phyloP scores from a whole-genome alignment of 2,329 filamentous ascomycete genomes.

The Aspergillus intermedius region DNA sequence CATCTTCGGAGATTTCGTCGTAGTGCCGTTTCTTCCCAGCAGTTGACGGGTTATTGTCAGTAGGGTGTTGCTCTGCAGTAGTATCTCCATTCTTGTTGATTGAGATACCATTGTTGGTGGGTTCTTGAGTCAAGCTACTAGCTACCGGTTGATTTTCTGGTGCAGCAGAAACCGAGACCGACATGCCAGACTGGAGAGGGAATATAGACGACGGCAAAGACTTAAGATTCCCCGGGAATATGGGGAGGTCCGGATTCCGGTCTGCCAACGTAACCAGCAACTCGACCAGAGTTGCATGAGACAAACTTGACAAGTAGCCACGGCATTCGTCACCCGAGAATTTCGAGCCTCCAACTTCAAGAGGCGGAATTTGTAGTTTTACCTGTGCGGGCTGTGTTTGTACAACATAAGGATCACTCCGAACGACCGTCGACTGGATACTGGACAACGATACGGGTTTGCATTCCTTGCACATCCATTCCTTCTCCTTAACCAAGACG shows the following conservation, averaged over 20 bases:
- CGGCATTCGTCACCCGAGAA: slow-evolving; percentile 47
- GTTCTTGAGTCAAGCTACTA: background rate
- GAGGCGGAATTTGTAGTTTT: slow-evolving; percentile 10
- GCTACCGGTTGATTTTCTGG: slow-evolving; percentile 4
- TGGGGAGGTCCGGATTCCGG: slow-evolving; percentile 57
- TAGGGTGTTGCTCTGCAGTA: background rate
- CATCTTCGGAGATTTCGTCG: slow-evolving; percentile 30
- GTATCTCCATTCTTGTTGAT: background rate
- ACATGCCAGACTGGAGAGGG: slow-evolving; percentile 6
- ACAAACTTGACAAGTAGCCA: slow-evolving; percentile 56
- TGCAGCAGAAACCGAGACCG: slow-evolving; percentile 5
- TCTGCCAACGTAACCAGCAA: slow-evolving; percentile 58
- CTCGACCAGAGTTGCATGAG: slow-evolving; percentile 56
- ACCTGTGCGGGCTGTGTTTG: slow-evolving; percentile 6
- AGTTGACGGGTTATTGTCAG: slow-evolving; percentile 1
- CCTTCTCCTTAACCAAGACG: slow-evolving; percentile 58
- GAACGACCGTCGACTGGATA: slow-evolving; percentile 32
- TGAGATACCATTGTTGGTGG: background rate
- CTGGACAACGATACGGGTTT: slow-evolving; percentile 42
- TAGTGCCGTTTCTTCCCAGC: slow-evolving; percentile 12
- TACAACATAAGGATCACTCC: slow-evolving; percentile 18
- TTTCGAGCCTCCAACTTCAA: slow-evolving; percentile 22
- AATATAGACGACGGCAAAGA: slow-evolving; percentile 20
- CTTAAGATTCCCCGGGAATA: slow-evolving; percentile 49
- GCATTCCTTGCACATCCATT: slow-evolving; percentile 67